A percentile compares a stretch with the other conserved stretches of the same genome.
phyloP scores from a whole-genome alignment of 208 protist species.

The Angomonas deanei region DNA sequence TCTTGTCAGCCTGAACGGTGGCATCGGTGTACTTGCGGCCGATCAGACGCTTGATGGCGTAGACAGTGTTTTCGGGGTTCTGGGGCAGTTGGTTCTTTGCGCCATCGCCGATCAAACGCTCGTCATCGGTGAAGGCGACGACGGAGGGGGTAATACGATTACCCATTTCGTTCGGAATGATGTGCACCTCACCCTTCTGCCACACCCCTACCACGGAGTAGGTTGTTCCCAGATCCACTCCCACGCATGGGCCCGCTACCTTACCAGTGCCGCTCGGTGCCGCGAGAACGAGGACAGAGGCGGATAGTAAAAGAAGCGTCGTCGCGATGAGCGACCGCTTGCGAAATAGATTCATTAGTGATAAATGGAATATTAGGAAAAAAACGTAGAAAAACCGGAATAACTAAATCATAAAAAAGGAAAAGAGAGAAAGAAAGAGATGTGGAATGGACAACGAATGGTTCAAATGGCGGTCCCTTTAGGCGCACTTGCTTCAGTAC shows the following conservation, averaged over 20 bases:
- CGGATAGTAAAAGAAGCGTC: background rate
- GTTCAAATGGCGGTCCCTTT: no score
- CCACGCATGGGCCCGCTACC: slow-evolving; percentile 23
- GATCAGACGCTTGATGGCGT: slow-evolving; percentile 90
- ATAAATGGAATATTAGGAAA: no score
- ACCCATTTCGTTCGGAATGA: slow-evolving; percentile 91
- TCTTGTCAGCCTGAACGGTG: slow-evolving; percentile 93
- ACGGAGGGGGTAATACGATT: slow-evolving; percentile 94
- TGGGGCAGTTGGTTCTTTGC: slow-evolving; percentile 89
- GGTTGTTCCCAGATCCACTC: slow-evolving; percentile 90
- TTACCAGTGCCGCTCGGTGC: background rate
- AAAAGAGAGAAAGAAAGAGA: no score
- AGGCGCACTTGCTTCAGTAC: no score
- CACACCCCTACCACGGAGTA: slow-evolving; percentile 94
- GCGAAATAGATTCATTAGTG: no score
- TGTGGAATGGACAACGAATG: no score
- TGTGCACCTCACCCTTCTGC: slow-evolving; percentile 90
- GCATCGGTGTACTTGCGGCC: slow-evolving; percentile 89
- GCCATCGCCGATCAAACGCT: slow-evolving; percentile 83
- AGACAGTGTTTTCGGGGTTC: slow-evolving; percentile 91
- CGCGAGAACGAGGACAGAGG: background rate
- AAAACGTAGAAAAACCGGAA: no score
- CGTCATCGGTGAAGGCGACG: slow-evolving; percentile 94
- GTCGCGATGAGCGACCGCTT: no score
- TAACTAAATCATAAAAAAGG: no score